Conservation (phyloP, 208 protist genomes). For the Wallacemonas rigidus region DNA sequence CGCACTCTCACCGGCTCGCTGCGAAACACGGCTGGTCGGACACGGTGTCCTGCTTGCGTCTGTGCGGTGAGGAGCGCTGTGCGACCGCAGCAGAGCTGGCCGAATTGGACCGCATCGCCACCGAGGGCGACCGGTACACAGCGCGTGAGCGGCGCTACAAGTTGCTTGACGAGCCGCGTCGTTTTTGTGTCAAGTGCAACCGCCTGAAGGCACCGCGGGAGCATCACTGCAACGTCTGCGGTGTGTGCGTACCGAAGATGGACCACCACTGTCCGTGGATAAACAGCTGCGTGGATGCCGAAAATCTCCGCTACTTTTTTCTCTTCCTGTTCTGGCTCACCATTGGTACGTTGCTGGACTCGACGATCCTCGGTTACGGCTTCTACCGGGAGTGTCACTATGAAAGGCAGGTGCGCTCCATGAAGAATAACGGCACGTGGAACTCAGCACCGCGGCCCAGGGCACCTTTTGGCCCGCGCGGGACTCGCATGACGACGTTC, state of each 20-base stretch:
- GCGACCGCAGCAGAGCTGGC: constrained; percentile 16
- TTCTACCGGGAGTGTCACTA: constrained; percentile 28
- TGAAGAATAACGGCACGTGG: constrained; percentile 10
- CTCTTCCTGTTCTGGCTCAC: constrained; percentile 67
- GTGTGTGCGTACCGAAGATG: constrained; percentile 76
- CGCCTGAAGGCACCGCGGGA: constrained; percentile 87
- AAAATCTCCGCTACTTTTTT: constrained; percentile 86
- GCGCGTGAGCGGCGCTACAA: constrained; percentile 29
- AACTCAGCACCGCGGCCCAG: not conserved
- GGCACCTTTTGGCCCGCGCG: constrained; percentile 33
- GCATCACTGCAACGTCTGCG: constrained; percentile 85
- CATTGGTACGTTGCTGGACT: constrained; percentile 32
- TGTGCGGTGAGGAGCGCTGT: not conserved
- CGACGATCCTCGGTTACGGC: constrained; percentile 35
- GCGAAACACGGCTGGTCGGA: not conserved
- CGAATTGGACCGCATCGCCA: constrained; percentile 46
- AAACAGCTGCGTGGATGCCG: constrained; percentile 85
- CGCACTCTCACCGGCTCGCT: not conserved
- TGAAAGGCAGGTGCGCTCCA: constrained; percentile 17
- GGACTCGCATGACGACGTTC: constrained; percentile 30
- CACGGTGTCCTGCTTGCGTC: not conserved
- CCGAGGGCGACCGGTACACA: constrained; percentile 30
- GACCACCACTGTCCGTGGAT: constrained; percentile 94
- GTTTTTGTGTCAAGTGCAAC: constrained; percentile 64
- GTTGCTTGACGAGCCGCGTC: constrained; percentile 62